Evolutionary conservation across 139 green algal genomes (phyloP), one percentile per base, ranked within the genome.

Genomic region (Chlorella sp.): DNA sequence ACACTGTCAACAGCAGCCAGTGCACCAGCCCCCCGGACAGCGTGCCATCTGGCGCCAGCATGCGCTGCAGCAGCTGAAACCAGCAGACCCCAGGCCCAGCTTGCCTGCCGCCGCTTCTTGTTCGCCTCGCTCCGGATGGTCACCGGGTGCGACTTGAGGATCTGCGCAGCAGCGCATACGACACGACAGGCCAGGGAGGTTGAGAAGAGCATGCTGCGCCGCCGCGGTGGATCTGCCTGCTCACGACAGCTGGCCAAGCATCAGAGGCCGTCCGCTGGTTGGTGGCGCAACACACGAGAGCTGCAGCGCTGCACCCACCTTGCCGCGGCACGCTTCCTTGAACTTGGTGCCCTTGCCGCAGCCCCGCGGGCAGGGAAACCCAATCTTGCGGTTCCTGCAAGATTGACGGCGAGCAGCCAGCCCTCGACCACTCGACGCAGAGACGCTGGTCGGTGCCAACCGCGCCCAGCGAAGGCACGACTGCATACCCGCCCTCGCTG

Each of bases 291-390:
- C 64, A 70, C 64, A 20, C 3, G 24, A 24, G 16, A 65, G 16
- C 8, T 65, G 3, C 60, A 22, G 60, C 1, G 60, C 8, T 17
- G 7, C 64, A 70, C 6, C n/a, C 68, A 98, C 94, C 89, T 94
- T 93, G 62, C 95, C 95, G 36, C 90, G 92, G 74, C 95, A 98
- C 16, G 93, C 76, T 30, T 89, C 83, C 34, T 83, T 70, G 73
- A 89, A 94, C 16, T 64, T 78, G 6, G 87, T 95, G 24, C 84
- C 88, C 86, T 97, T 97, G 34, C 95, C 93, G 70, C 90, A 96
- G 32, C 95, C 95, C 32, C 95, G 73, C 3, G 95, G 95, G 82
- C 95, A 98, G 40, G 94, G 94, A 81, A 98, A 98, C 44, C 95
- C 95, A 36, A 94, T 98, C 82, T 98, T 98, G 34, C 95, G 86